Percentiles rank a stretch among this genome's conserved stretches.
Conservation (phyloP, 1,284 basidiomycete species). For the Neolentinus lepideus region DNA sequence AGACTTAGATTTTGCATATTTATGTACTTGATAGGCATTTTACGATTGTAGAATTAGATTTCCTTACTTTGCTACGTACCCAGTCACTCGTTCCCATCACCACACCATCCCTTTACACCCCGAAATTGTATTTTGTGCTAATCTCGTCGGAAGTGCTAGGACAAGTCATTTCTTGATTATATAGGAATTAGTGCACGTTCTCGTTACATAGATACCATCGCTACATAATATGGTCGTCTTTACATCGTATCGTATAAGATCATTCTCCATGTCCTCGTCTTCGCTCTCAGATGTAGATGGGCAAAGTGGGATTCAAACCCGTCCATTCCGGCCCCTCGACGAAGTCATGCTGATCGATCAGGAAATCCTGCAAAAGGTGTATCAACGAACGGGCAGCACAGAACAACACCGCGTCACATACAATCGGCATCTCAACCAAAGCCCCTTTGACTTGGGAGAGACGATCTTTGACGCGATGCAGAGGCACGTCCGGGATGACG, state of each 20-base stretch:
- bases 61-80: neutral
- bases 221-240: neutral
- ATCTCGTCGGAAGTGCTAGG: too few relatives aligned
- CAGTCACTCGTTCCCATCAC: neutral
- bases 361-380: constrained; percentile 52
- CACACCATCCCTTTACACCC: neutral
- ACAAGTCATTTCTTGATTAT: too few relatives aligned
- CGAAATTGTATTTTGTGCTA: too few relatives aligned
- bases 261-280: neutral
- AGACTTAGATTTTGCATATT: neutral
- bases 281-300: constrained; percentile 60
- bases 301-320: constrained; percentile 69
- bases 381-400: neutral
- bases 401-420: constrained; percentile 23
- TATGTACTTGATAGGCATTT: neutral
- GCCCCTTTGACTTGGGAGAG: constrained; percentile 65
- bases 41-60: neutral
- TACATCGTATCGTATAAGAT: neutral
- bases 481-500: constrained; percentile 58
- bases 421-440: constrained; percentile 73
- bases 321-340: constrained; percentile 62
- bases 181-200: too few relatives aligned
- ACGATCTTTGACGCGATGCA: constrained; percentile 67
- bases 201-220: neutral
- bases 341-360: constrained; percentile 72